Conservation (phyloP, 208 protist species). For the Crithidia bombi region DNA sequence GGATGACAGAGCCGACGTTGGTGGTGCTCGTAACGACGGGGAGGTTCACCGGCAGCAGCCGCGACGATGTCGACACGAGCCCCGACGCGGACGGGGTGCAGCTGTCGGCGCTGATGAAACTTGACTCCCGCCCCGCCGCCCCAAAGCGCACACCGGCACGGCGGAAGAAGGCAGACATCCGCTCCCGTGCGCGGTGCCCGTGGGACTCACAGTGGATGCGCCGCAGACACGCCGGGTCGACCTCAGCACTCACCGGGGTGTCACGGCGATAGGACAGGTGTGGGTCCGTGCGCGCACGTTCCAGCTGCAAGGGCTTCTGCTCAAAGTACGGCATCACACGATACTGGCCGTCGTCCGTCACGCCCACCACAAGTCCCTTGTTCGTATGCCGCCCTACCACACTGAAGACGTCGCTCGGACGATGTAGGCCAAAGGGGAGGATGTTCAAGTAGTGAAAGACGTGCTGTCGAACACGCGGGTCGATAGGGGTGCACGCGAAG, state of each 20-base stretch:
- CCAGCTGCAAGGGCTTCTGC: constrained; percentile 12
- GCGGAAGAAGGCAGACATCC: constrained; percentile 11
- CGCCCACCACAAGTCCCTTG: constrained; percentile 47
- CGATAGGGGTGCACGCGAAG: constrained; percentile 54
- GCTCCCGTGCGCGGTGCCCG: constrained; percentile 11
- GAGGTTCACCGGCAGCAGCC: background rate
- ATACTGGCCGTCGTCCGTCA: constrained; percentile 42
- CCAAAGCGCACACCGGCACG: constrained; percentile 11
- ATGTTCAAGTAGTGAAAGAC: constrained; percentile 66
- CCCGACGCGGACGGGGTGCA: constrained; percentile 1
- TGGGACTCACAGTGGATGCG: constrained; percentile 24
- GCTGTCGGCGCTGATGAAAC: constrained; percentile 13
- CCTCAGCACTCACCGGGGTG: constrained; percentile 3
- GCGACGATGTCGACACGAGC: constrained; percentile 1
- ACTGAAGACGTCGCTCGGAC: constrained; percentile 50
- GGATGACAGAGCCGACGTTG: constrained; percentile 10
- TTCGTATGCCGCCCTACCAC: constrained; percentile 67
- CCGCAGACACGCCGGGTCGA: constrained; percentile 17
- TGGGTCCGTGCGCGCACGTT: constrained; percentile 16
- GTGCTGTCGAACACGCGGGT: constrained; percentile 37
- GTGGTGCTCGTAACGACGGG: background rate
- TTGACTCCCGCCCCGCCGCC: background rate
- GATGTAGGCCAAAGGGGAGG: constrained; percentile 61
- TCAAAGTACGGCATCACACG: constrained; percentile 47
- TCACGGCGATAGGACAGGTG: constrained; percentile 22